Base-by-base conservation (phyloP, 345 rosid genomes). In the Stellera chamaejasme region DNA sequence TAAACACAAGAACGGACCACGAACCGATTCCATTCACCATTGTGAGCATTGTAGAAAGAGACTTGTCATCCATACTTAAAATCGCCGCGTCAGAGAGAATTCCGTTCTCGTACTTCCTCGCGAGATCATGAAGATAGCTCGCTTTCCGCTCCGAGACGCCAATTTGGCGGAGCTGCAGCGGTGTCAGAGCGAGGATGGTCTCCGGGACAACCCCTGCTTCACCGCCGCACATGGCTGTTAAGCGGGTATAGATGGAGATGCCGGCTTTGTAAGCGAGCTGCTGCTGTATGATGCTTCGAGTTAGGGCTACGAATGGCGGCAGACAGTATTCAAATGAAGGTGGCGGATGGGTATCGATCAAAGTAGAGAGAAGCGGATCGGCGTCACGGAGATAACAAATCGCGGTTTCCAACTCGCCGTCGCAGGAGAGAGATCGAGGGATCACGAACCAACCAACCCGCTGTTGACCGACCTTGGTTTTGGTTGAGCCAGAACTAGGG, bases 1-100 rank as follows among this genome's bases (percentile, higher is more conserved):
- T 87, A 55, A 90, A 87, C 92, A 90, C 84, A 54, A 86, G 90
- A 52, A 90, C 97, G 2, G 95, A 90, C 95, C 97, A 90, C 1
- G 95, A 84, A 3, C 97, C 97, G 39, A 90, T 90, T 43, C 95
- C 97, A 51, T 86, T 87, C 44, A 90, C 97, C 95, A 90, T 90
- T 1, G 97, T 90, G 43, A 90, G 75, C 97, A 90, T 90, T 3
- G 95, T 84, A 53, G 82, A 90, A 13, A 90, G 76, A 39, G 97
- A 90, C 54, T 84, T 90, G 62, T 90, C 97, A 59, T 90, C 95
- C 95, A 90, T 84, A 62, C 70, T 76, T 63, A 90, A 75, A 45
- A 87, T 84, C 8, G 86, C 72, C 3, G 83, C 41, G 64, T 90
- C 97, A 0, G 95, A 90, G 52, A 90, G 59, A 45, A 90, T 84